Conservation (phyloP, 805 yeast genomes). For the Metschnikowia dekortorum region DNA sequence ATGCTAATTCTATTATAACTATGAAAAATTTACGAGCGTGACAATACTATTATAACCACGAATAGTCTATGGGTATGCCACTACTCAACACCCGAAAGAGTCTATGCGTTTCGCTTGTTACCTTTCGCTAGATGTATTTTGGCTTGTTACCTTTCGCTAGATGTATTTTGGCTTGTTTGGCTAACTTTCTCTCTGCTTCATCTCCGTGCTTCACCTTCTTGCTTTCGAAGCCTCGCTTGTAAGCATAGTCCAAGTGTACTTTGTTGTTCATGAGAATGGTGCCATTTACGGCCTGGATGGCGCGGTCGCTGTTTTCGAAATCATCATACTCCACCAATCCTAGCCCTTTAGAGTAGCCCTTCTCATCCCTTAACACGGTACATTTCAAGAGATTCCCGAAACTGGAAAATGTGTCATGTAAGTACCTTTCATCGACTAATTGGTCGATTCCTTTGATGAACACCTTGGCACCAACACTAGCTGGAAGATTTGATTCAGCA, state of each 20-base stretch:
- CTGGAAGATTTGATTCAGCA: constrained; percentile 4
- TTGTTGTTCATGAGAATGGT: constrained; percentile 64
- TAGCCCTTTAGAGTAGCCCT: constrained; percentile 52
- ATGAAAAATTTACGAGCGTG: too few relatives aligned
- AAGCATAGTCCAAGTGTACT: constrained; percentile 64
- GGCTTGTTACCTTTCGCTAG: constrained; percentile 40
- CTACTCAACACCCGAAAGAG: too few relatives aligned
- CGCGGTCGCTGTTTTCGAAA: constrained; percentile 68
- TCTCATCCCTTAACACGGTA: constrained; percentile 50
- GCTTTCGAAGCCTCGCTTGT: constrained; percentile 47
- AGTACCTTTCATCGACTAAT: constrained; percentile 55
- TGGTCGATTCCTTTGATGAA: constrained; percentile 61
- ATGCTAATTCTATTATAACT: not conserved
- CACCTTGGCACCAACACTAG: constrained; percentile 46
- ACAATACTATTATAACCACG: too few relatives aligned
- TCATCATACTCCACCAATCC: constrained; percentile 64
- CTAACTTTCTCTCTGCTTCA: constrained; percentile 65
- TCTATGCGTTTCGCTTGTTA: not conserved
- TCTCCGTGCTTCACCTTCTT: constrained; percentile 69
- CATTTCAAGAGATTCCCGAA: constrained; percentile 60
- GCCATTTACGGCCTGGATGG: constrained; percentile 64
- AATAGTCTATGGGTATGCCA: too few relatives aligned
- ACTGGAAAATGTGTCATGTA: constrained; percentile 54
- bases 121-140: constrained; percentile 28
- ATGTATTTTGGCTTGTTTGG: constrained; percentile 54